Evolutionary conservation across 2,329 filamentous ascomycete genomes (phyloP).

Genomic region (Diaporthe vexans): DNA sequence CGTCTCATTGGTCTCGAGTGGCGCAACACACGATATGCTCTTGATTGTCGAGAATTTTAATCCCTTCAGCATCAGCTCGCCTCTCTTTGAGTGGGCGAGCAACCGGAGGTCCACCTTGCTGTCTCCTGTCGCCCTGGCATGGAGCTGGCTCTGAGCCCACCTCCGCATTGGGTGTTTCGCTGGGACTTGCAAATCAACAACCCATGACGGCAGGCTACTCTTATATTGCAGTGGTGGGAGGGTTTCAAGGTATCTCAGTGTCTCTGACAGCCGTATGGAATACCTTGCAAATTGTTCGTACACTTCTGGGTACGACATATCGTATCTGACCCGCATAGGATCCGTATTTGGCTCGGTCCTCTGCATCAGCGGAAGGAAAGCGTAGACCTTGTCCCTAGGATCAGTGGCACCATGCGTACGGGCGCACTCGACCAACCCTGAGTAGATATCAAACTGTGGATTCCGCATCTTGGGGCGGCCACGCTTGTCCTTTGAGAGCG

Average conservation of each 20-base stretch:
- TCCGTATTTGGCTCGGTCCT: constrained; percentile 2
- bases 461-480: constrained; percentile 4
- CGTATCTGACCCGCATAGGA: constrained; percentile 1
- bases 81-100: too few species aligned
- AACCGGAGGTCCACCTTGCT: too few species aligned
- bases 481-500: neutral
- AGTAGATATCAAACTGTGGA: constrained; percentile 11
- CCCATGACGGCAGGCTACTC: constrained; percentile 17
- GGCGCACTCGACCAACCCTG: neutral
- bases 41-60: too few species aligned
- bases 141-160: too few species aligned
- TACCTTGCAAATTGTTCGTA: constrained; percentile 21
- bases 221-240: constrained; percentile 7
- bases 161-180: constrained; percentile 4
- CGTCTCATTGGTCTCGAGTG: neutral
- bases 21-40: too few species aligned
- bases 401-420: constrained; percentile 1
- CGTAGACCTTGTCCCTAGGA: constrained; percentile 9
- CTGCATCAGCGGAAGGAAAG: constrained; percentile 11
- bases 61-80: too few species aligned
- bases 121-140: too few species aligned
- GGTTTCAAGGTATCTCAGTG: constrained; percentile 7
- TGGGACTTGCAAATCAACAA: neutral
- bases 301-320: neutral
- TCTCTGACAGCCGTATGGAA: constrained; percentile 9